phyloP scores from a whole-genome alignment of 306 rosid species.

The Fragaria iinumae region DNA sequence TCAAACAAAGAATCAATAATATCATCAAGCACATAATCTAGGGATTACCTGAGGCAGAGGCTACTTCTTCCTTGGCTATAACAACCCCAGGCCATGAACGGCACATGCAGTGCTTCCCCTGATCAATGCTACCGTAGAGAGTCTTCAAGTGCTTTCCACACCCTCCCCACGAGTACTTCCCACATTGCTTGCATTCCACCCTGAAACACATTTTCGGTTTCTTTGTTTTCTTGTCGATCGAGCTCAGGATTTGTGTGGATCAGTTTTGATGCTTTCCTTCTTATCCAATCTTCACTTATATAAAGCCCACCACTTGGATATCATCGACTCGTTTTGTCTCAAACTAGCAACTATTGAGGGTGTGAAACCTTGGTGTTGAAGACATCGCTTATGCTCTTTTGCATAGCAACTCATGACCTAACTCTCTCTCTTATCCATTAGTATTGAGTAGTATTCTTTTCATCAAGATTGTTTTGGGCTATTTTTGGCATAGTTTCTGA shows the following conservation, averaged over 20 bases:
- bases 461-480: neutral
- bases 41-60: conserved; percentile 13
- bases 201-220: conserved; percentile 47
- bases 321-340: conserved; percentile 1
- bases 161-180: conserved; percentile 50
- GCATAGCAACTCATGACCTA: neutral
- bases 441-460: neutral
- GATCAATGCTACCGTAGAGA: conserved; percentile 47
- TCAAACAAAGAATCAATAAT: neutral
- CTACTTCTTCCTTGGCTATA: conserved; percentile 10
- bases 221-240: neutral
- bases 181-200: conserved; percentile 48
- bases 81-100: conserved; percentile 73
- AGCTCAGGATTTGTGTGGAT: neutral
- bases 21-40: neutral
- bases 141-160: conserved; percentile 51
- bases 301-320: neutral
- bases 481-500: neutral
- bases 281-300: neutral
- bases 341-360: neutral
- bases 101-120: conserved; percentile 69
- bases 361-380: neutral
- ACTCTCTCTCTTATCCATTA: neutral
- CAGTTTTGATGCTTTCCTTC: neutral
- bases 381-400: neutral